Evolutionary conservation across 345 rosid species (phyloP), one percentile per base, ranked within the genome.

Genomic region (Populus ilicifolia): DNA sequence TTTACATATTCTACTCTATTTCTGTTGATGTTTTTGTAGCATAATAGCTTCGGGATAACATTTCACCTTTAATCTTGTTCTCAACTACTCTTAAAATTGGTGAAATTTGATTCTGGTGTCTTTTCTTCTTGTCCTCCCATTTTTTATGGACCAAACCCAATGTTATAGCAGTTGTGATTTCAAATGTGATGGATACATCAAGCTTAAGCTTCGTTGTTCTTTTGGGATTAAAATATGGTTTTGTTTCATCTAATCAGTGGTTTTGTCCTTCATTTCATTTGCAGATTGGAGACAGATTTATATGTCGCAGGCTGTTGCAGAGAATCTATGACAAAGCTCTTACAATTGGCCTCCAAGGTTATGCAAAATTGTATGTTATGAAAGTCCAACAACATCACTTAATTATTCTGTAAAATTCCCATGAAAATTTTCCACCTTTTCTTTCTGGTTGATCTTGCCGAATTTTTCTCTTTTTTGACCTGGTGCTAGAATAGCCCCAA

Each of bases 201-300:
- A 52, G 48, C 71, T 75, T 63, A 23, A 50, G 18, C 21, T 50
- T 50, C 18, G 6, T 52, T 36, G 10, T 17, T 72, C 17, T 62
- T 69, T 25, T 70, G 61, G 41, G 6, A 21, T 29, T 14, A 20
- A 25, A 14, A 43, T 16, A 33, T 20, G 12, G 9, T 5, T 52
- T 13, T 50, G n/a, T 14, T 50, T 46, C 33, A 44, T 39, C 41
- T 74, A 35, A 71, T 70, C 52, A 64, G 36, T 48, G 59, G 18
- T 63, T 27, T 27, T 59, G 25, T 38, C 76, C 8, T 61, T 77
- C 25, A 81, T 73, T 80, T 81, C 33, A 81, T 73, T 82, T 81
- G 84, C 89, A 94, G 98, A 88, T 94, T 73, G 97, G 93, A 62
- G 97, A 91, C 83, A 89, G 97, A 83, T 94, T 90, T 80, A 91